These are phyloP conservation scores for Yarrowia osloensis DNA, from an alignment of 805 yeast species.

Conservation along the genomic window DNA sequence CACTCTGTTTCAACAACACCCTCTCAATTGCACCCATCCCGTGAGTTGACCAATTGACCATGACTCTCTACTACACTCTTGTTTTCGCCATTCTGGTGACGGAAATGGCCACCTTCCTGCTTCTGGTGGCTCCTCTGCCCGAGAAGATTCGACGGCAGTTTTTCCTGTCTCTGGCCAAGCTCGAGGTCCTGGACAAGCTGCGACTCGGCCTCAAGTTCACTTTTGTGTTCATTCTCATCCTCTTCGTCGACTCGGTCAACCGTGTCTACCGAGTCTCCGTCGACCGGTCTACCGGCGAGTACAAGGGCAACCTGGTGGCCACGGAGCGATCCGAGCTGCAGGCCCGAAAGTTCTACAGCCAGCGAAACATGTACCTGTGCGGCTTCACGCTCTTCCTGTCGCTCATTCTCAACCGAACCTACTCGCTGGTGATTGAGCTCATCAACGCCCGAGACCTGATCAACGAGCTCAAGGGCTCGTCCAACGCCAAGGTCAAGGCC, in stretches of 20 bases:
- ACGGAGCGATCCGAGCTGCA: conserved; percentile 78
- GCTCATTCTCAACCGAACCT: conserved; percentile 80
- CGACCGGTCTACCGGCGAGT: conserved; percentile 42
- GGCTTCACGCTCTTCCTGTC: conserved; percentile 94
- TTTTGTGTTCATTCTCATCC: conserved; percentile 70
- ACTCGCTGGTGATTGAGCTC: conserved; percentile 42
- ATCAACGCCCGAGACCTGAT: conserved; percentile 56
- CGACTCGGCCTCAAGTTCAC: conserved; percentile 65
- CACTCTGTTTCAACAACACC: neutral
- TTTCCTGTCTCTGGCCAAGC: conserved; percentile 83
- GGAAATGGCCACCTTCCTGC: conserved; percentile 77
- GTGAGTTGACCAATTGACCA: conserved; percentile 35
- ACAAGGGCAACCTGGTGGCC: conserved; percentile 40
- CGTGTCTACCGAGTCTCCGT: conserved; percentile 66
- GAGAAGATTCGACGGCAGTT: conserved; percentile 62
- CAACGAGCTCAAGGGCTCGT: conserved; percentile 43
- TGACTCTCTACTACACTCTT: conserved; percentile 50
- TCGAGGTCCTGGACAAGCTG: conserved; percentile 67
- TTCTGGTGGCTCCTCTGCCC: conserved; percentile 86
- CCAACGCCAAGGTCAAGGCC: conserved; percentile 36
- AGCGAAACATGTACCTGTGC: conserved; percentile 92
- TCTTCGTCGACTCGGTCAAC: conserved; percentile 86
- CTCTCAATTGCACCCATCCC: conserved; percentile 1
- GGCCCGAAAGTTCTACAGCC: conserved; percentile 88
- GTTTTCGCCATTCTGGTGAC: conserved; percentile 74